Conservation (phyloP, 352 stramenopile species). For the Globisporangium radiosum region DNA sequence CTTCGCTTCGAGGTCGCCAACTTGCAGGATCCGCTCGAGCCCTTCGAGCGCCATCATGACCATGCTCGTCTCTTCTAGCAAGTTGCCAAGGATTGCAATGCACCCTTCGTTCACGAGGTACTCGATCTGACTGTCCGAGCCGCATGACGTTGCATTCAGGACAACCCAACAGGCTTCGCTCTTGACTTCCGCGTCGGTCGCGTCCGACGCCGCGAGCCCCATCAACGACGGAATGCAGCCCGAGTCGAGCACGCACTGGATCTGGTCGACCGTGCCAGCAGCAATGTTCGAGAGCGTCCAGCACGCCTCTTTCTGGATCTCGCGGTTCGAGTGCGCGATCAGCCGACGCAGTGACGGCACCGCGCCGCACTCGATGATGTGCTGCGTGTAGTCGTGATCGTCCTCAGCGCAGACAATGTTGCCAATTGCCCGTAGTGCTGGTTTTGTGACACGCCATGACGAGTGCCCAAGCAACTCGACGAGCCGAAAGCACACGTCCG, state of each 20-base stretch:
- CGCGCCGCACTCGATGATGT: slow-evolving; percentile 96
- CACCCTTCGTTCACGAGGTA: slow-evolving; percentile 85
- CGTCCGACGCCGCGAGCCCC: slow-evolving; percentile 87
- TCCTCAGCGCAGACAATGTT: slow-evolving; percentile 99
- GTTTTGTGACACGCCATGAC: slow-evolving; percentile 96
- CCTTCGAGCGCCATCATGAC: slow-evolving; percentile 99
- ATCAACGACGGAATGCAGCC: slow-evolving; percentile 94
- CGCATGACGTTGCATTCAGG: slow-evolving; percentile 97
- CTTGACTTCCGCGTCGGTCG: slow-evolving; percentile 94
- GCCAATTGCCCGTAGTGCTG: slow-evolving; percentile 95
- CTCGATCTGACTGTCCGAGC: slow-evolving; percentile 93
- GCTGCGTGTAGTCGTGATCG: slow-evolving; percentile 87
- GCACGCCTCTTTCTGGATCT: slow-evolving; percentile 98
- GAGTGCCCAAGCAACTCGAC: slow-evolving; percentile 91
- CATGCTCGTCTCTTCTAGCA: slow-evolving; percentile 96
- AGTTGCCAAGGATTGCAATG: slow-evolving; percentile 84
- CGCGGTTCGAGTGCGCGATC: slow-evolving; percentile 93
- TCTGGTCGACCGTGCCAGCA: slow-evolving; percentile 95
- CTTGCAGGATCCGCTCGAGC: slow-evolving; percentile 95
- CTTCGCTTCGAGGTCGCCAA: slow-evolving; percentile 88
- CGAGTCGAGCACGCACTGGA: slow-evolving; percentile 96
- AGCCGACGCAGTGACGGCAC: slow-evolving; percentile 91
- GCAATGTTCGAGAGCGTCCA: slow-evolving; percentile 98
- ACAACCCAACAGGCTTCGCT: slow-evolving; percentile 98
- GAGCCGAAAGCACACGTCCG: slow-evolving; percentile 85